These are phyloP conservation scores for Ogataea hybrid DNA, from an alignment of 1,139 yeast species.

Conservation along the genomic window DNA sequence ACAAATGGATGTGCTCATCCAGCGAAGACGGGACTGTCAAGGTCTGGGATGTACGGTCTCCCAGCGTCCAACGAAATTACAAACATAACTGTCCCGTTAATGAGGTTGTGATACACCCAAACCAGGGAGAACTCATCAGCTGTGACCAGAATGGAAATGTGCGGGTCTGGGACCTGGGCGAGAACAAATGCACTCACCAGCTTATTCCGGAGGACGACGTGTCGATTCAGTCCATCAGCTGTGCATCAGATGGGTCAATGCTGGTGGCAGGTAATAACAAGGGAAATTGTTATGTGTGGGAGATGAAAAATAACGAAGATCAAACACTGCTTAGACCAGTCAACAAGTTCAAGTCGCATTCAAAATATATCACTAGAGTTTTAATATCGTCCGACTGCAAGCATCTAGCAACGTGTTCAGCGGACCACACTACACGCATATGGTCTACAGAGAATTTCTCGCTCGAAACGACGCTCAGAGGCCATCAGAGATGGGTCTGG, in stretches of 20 bases:
- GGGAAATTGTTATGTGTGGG: constrained; percentile 97
- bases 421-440: constrained; percentile 93
- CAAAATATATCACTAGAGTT: constrained; percentile 87
- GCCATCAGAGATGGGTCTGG: constrained; percentile 99
- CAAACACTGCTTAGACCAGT: constrained; percentile 82
- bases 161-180: constrained; percentile 97
- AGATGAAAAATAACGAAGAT: constrained; percentile 81
- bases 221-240: constrained; percentile 84
- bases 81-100: constrained; percentile 91
- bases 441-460: constrained; percentile 85
- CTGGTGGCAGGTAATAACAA: constrained; percentile 93
- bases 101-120: constrained; percentile 96
- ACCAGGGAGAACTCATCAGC: constrained; percentile 92
- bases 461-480: constrained; percentile 82
- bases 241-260: constrained; percentile 95
- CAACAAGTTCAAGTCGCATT: constrained; percentile 85
- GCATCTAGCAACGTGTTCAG: constrained; percentile 95
- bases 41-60: constrained; percentile 96
- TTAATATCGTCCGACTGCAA: constrained; percentile 88
- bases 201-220: constrained; percentile 92
- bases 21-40: constrained; percentile 97
- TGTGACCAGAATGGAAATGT: constrained; percentile 97
- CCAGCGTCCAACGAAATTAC: constrained; percentile 87
- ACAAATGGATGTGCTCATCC: constrained; percentile 95
- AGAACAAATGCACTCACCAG: constrained; percentile 92